Evolutionary conservation across 192 early-diverging fungal genomes (phyloP), one percentile per base, ranked within the genome.

Genomic region (Radiomyces spectabilis): DNA sequence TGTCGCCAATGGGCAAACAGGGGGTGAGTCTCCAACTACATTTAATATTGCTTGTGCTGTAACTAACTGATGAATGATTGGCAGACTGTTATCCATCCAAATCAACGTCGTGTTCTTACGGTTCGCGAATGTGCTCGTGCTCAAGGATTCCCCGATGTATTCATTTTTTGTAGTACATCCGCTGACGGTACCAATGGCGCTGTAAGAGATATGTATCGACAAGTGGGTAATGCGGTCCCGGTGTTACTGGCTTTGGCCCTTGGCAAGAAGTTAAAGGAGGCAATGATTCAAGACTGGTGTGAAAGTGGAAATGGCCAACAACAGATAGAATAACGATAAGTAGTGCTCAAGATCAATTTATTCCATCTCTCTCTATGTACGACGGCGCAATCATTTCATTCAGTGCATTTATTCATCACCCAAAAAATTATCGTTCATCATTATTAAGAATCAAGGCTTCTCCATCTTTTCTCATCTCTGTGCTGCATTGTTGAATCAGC

Each of bases 211-310:
- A 77, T 78, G 75, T 72, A 83, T 46, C 69, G 73, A 2, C 85
- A 87, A 50, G 62, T 87, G 8, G 85, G 85, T 15, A 87, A 87
- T 50, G 85, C 85, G 2, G 84, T 87, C 12, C 85, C 85, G 13
- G 76, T 76, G 21, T 82, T 79, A 1, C 63, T 87, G 48, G 82
- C 85, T 0, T 64, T 56, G 38, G 82, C 85, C 9, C 51, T 87
- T 8, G 76, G 75, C 43, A 54, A 59, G 21, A 55, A 73, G 51
- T 66, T 87, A 16, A 44, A 68, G 13, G 59, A 77, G 13, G 78
- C 79, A 4, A 55, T 82, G 32, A 65, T 82, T 39, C 43, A 61
- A 30, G 53, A 64, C 8, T 46, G 41, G 12, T n/a, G n/a, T n/a
- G n/a, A n/a, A n/a, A n/a, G n/a, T n/a, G n/a, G n/a, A n/a, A n/a